A percentile compares a stretch with the other conserved stretches of the same genome.
Evolutionary conservation across 345 rosid genomes (phyloP).

Genomic region (Gossypium anomalum): DNA sequence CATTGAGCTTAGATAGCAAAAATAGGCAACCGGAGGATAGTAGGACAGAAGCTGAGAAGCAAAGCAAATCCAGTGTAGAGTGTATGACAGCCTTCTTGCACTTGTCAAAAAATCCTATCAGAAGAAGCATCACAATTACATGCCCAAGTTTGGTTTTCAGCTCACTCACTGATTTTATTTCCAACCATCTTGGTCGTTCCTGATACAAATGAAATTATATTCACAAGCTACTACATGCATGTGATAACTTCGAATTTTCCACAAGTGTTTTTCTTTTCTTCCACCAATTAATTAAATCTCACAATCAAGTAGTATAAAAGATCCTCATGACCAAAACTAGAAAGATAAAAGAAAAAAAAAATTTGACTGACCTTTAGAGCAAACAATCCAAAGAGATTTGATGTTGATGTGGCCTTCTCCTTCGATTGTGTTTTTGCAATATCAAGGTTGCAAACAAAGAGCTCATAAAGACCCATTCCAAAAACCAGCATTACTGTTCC

Average conservation of each 20-base stretch:
- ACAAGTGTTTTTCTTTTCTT: background rate
- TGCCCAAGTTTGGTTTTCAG: constrained; percentile 90
- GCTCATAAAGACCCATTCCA: constrained; percentile 95
- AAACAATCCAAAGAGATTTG: constrained; percentile 76
- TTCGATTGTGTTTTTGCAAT: constrained; percentile 41
- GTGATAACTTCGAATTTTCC: background rate
- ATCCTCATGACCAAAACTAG: background rate
- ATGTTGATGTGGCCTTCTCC: constrained; percentile 33
- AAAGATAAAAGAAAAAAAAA: background rate
- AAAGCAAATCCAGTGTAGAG: constrained; percentile 69
- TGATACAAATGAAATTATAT: constrained; percentile 13
- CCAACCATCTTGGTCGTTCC: constrained; percentile 87
- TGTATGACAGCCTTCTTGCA: constrained; percentile 63
- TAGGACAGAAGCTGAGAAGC: constrained; percentile 49
- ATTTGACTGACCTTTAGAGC: constrained; percentile 47
- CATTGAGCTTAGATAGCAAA: constrained; percentile 73
- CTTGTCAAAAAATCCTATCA: constrained; percentile 85
- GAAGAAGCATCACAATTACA: constrained; percentile 90
- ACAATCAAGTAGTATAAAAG: background rate
- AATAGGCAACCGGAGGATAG: constrained; percentile 77
- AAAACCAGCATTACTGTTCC: constrained; percentile 98
- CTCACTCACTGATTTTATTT: constrained; percentile 67
- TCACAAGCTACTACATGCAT: background rate
- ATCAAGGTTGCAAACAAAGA: constrained; percentile 74
- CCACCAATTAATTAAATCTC: background rate